Conservation (phyloP, 345 rosid species). For the Clausena lansium region DNA sequence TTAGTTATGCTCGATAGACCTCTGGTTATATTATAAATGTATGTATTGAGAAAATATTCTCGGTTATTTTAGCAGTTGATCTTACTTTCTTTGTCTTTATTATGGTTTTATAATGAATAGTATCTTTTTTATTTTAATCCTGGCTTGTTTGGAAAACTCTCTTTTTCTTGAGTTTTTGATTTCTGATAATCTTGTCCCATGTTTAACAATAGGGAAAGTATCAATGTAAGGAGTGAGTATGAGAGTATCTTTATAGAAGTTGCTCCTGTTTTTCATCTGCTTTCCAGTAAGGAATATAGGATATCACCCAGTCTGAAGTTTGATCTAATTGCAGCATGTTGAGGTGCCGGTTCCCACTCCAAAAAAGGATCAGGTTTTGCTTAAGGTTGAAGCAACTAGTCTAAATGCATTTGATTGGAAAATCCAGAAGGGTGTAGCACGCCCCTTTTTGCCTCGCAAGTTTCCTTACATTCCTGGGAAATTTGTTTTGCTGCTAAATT, state of each 20-base stretch:
- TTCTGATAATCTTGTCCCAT: too few species aligned
- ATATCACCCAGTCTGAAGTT: neutral
- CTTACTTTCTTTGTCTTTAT: too few species aligned
- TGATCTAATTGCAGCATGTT: conserved; percentile 47
- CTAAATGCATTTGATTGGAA: conserved; percentile 71
- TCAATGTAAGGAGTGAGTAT: too few species aligned
- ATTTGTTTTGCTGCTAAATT: neutral
- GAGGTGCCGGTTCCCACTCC: conserved; percentile 58
- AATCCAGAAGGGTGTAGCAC: conserved; percentile 58
- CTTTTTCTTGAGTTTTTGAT: too few species aligned
- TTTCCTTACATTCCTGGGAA: conserved; percentile 77
- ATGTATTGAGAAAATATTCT: too few species aligned
- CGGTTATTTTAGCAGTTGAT: too few species aligned
- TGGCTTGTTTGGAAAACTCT: too few species aligned
- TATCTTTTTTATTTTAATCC: too few species aligned
- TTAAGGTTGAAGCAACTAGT: conserved; percentile 57
- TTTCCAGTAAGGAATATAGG: neutral
- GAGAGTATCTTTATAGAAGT: neutral
- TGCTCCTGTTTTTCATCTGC: neutral
- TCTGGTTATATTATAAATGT: neutral
- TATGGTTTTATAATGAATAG: too few species aligned
- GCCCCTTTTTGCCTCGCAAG: conserved; percentile 62
- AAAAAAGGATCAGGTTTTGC: conserved; percentile 47
- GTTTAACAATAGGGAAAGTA: too few species aligned
- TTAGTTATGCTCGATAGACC: too few species aligned